Evolutionary conservation across 345 rosid genomes (phyloP).

Genomic region (Camelina sativa): DNA sequence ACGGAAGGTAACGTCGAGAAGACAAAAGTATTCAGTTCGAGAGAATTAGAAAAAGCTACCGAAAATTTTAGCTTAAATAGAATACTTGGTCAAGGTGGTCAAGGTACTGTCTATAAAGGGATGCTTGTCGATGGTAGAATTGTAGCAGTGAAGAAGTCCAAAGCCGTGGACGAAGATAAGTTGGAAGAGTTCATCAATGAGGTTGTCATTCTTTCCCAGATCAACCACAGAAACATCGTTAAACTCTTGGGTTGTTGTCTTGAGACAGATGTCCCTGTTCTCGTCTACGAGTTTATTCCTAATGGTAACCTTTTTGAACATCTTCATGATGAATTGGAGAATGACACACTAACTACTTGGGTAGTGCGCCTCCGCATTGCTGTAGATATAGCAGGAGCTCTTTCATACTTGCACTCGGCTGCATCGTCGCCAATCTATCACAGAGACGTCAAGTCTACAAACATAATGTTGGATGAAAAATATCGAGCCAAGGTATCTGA

Average conservation of each 20-base stretch:
- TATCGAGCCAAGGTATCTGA: conserved; percentile 25
- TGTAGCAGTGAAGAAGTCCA: not conserved
- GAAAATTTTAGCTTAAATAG: conserved; percentile 1
- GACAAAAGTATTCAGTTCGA: conserved; percentile 1
- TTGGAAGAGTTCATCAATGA: conserved; percentile 12
- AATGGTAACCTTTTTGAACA: conserved; percentile 31
- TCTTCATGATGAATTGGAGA: conserved; percentile 17
- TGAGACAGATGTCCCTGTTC: conserved; percentile 6
- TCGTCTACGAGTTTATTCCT: conserved; percentile 7
- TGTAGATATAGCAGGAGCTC: conserved; percentile 28
- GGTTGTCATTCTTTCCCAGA: conserved; percentile 19
- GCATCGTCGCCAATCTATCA: conserved; percentile 19
- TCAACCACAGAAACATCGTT: conserved; percentile 9
- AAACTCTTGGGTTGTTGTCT: conserved; percentile 13
- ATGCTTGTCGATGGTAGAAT: conserved; percentile 20
- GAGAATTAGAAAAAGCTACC: not conserved
- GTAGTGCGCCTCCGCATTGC: conserved; percentile 7
- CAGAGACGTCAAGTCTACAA: conserved; percentile 16
- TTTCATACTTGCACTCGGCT: conserved; percentile 16
- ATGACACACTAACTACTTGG: not conserved
- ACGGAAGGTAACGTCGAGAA: not conserved
- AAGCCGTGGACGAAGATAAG: conserved; percentile 11
- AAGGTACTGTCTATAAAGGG: conserved; percentile 14
- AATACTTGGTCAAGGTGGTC: conserved; percentile 18
- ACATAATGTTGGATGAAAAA: conserved; percentile 20